Percentiles rank a stretch among this genome's conserved stretches.
phyloP scores from a whole-genome alignment of 2,329 filamentous ascomycete species.

The Aspergillus sp. region DNA sequence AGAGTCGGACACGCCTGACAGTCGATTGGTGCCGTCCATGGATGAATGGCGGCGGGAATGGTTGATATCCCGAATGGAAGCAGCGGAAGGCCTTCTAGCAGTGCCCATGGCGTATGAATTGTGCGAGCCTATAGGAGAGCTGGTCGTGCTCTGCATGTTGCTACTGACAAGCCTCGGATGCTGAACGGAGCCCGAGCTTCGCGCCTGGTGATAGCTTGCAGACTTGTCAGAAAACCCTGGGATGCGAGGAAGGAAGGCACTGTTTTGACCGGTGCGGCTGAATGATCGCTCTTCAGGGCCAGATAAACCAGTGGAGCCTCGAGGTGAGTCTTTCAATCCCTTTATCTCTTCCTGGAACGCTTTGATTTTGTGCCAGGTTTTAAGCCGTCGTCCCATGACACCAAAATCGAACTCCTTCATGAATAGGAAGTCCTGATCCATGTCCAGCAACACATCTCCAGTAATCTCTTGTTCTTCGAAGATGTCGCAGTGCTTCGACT shows the following conservation, averaged over 20 bases:
- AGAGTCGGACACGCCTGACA: slow-evolving; percentile 22
- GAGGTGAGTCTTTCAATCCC: slow-evolving; percentile 46
- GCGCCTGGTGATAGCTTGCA: slow-evolving; percentile 18
- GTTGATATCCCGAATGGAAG: slow-evolving; percentile 74
- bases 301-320: slow-evolving; percentile 38
- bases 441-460: slow-evolving; percentile 84
- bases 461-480: slow-evolving; percentile 95
- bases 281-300: slow-evolving; percentile 44
- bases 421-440: slow-evolving; percentile 93
- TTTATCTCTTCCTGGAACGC: slow-evolving; percentile 81
- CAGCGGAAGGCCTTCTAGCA: slow-evolving; percentile 63
- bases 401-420: slow-evolving; percentile 94
- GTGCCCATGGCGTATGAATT: slow-evolving; percentile 39
- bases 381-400: slow-evolving; percentile 80
- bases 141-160: slow-evolving; percentile 24
- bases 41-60: slow-evolving; percentile 85
- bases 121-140: slow-evolving; percentile 42
- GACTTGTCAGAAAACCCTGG: slow-evolving; percentile 34
- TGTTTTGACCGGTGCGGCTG: slow-evolving; percentile 32
- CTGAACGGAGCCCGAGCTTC: slow-evolving; percentile 22
- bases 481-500: slow-evolving; percentile 85
- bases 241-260: slow-evolving; percentile 40
- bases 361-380: slow-evolving; percentile 97
- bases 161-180: slow-evolving; percentile 26
- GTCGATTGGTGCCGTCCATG: slow-evolving; percentile 60